A percentile compares a stretch with the other conserved stretches of the same genome.
phyloP scores from a whole-genome alignment of 495 filamentous ascomycete genomes.

The Talaromyces liani region DNA sequence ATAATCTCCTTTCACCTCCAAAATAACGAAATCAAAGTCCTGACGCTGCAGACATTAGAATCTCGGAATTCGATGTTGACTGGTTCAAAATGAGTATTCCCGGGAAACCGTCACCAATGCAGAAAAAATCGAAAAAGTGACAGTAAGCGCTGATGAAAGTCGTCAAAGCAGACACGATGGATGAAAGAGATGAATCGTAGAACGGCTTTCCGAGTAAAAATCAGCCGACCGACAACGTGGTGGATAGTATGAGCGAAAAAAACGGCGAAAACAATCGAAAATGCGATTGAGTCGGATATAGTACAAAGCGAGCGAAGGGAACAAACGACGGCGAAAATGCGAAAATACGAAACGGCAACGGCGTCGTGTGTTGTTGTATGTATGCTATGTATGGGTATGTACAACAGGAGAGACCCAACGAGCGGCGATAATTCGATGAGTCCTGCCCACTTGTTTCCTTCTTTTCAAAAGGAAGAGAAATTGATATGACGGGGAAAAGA shows the following conservation, averaged over 20 bases:
- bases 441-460: background rate
- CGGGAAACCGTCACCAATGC: background rate
- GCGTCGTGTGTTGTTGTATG: background rate
- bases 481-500: background rate
- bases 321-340: background rate
- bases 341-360: background rate
- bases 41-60: background rate
- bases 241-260: background rate
- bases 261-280: background rate
- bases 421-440: slow-evolving; percentile 1
- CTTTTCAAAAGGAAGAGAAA: background rate
- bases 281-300: background rate
- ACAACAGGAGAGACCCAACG: background rate
- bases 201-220: background rate
- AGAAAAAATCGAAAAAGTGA: background rate
- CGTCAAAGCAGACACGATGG: background rate
- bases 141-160: background rate
- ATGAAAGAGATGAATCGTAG: background rate
- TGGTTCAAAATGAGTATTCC: background rate
- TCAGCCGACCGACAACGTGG: background rate
- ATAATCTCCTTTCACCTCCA: background rate
- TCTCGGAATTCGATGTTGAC: background rate
- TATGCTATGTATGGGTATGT: background rate
- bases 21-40: background rate
- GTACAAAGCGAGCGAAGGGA: background rate